Evolutionary conservation across 2,329 filamentous ascomycete species (phyloP).

Genomic region (Colletotrichum euphorbiae): DNA sequence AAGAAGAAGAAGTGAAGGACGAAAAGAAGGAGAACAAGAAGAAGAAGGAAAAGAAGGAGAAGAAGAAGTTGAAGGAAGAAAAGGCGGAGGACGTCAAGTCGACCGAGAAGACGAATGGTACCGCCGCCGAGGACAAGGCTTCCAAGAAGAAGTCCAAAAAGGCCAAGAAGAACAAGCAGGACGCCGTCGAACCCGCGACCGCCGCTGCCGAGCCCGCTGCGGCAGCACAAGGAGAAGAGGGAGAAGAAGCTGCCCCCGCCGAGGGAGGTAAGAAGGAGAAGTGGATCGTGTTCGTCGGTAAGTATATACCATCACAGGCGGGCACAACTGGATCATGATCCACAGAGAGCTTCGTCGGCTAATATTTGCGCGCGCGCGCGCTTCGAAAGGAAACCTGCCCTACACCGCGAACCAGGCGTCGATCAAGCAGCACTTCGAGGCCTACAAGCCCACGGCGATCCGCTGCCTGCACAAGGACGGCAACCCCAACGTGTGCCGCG

Average conservation of each 20-base stretch:
- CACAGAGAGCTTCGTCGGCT: slow-evolving; percentile 15
- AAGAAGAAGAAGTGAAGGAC: slow-evolving; percentile 43
- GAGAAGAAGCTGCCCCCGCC: slow-evolving; percentile 20
- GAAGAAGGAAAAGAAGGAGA: slow-evolving; percentile 43
- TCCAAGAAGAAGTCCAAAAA: slow-evolving; percentile 45
- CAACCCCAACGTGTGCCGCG: slow-evolving; percentile 73
- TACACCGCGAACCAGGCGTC: slow-evolving; percentile 80
- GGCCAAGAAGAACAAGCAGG: slow-evolving; percentile 52
- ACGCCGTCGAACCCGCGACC: not conserved
- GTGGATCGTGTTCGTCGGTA: slow-evolving; percentile 83
- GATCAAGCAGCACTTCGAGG: slow-evolving; percentile 81
- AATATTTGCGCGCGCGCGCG: slow-evolving; percentile 46
- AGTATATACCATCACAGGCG: slow-evolving; percentile 27
- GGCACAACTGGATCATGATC: not conserved
- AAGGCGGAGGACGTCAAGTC: slow-evolving; percentile 50
- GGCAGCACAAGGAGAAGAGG: slow-evolving; percentile 23
- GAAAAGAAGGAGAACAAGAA: slow-evolving; percentile 43
- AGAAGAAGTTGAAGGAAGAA: slow-evolving; percentile 41
- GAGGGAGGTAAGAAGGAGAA: slow-evolving; percentile 59
- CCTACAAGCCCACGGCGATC: slow-evolving; percentile 76
- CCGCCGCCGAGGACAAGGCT: slow-evolving; percentile 36
- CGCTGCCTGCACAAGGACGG: slow-evolving; percentile 79
- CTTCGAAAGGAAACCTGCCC: slow-evolving; percentile 79
- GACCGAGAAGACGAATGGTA: slow-evolving; percentile 47
- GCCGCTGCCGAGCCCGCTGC: slow-evolving; percentile 39